Evolutionary conservation across 2,329 filamentous ascomycete genomes (phyloP).

Genomic region (Chalaropsis thielavioides): DNA sequence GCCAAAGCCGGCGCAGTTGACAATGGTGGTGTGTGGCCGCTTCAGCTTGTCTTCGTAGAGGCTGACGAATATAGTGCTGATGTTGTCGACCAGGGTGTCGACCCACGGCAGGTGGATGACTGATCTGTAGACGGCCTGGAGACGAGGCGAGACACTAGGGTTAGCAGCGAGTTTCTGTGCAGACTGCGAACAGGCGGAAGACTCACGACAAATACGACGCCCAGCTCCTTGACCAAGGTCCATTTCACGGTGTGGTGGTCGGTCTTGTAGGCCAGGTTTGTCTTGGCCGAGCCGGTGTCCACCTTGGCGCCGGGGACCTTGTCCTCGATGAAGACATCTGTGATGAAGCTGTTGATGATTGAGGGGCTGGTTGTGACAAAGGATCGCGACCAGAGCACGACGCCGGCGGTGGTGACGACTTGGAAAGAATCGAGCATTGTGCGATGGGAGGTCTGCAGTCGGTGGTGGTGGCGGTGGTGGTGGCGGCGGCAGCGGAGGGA

Average conservation of each 20-base stretch:
- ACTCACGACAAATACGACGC: conserved; percentile 79
- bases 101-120: conserved; percentile 93
- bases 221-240: conserved; percentile 82
- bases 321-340: conserved; percentile 95
- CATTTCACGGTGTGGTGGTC: conserved; percentile 94
- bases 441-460: conserved; percentile 4
- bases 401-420: conserved; percentile 86
- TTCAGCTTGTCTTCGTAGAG: conserved; percentile 80
- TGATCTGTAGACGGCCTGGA: conserved; percentile 86
- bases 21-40: conserved; percentile 60
- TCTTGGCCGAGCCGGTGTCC: conserved; percentile 42
- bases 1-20: conserved; percentile 71
- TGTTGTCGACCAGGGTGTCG: conserved; percentile 89
- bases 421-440: conserved; percentile 92
- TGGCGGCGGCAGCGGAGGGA: background rate
- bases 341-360: conserved; percentile 87
- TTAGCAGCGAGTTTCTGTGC: background rate
- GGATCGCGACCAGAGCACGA: conserved; percentile 88
- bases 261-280: conserved; percentile 65
- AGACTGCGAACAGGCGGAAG: background rate
- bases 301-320: conserved; percentile 50
- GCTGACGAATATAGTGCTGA: conserved; percentile 79
- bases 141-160: background rate
- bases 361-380: conserved; percentile 67
- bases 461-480: conserved; percentile 2